A percentile compares a stretch with the other conserved stretches of the same genome.
phyloP scores from a whole-genome alignment of 495 filamentous ascomycete species.

The Melanomma pulvis-pyrius region DNA sequence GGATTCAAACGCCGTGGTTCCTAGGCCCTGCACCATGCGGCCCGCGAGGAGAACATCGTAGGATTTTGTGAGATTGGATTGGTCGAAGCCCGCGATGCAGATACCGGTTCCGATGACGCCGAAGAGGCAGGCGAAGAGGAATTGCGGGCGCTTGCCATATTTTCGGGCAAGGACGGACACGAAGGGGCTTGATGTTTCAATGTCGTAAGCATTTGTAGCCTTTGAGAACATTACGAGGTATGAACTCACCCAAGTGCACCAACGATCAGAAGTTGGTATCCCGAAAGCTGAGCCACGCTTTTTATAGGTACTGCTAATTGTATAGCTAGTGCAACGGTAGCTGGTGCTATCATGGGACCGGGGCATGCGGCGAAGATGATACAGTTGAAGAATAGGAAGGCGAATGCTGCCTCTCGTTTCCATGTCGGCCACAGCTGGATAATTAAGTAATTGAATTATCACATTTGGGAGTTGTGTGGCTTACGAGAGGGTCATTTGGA shows the following conservation, averaged over 20 bases:
- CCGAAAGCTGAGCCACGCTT: conserved; percentile 19
- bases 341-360: conserved; percentile 28
- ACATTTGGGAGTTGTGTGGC: background rate
- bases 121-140: conserved; percentile 24
- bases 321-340: conserved; percentile 19
- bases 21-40: conserved; percentile 20
- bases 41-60: conserved; percentile 27
- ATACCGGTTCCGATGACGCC: conserved; percentile 28
- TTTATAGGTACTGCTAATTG: conserved; percentile 21
- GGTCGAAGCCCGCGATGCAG: conserved; percentile 30
- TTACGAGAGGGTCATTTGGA: conserved; percentile 29
- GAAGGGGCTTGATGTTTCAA: too few relatives aligned
- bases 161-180: conserved; percentile 26
- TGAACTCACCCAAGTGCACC: conserved; percentile 17
- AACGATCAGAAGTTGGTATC: conserved; percentile 25
- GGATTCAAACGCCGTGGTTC: conserved; percentile 27
- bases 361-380: conserved; percentile 29
- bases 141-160: conserved; percentile 29
- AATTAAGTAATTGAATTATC: background rate
- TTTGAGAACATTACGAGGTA: background rate
- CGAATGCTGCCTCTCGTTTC: conserved; percentile 25
- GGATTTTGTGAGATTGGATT: conserved; percentile 2
- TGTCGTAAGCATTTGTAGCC: background rate
- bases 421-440: conserved; percentile 28
- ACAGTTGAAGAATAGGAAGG: conserved; percentile 32